Evolutionary conservation across 2,329 filamentous ascomycete species (phyloP), one percentile per base, ranked within the genome.

Genomic region (Parastagonospora avenae): DNA sequence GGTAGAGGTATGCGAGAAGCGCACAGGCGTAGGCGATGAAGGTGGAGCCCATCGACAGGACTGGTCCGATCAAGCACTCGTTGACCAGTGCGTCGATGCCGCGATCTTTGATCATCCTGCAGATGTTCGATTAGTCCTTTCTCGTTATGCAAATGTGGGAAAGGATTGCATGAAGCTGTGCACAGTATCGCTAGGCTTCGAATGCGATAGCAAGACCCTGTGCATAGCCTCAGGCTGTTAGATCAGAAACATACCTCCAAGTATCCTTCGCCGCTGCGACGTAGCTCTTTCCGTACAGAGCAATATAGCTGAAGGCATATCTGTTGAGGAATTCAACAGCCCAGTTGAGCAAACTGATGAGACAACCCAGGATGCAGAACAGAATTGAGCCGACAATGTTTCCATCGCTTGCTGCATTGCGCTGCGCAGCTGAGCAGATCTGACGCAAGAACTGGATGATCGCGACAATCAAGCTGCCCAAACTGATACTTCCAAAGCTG

Each of bases 241-340:
- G 19, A 15, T 8, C 8, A 42, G n/a, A 15, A 27, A 78, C 77
- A 65, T 71, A 83, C 77, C 62, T 85, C 90, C 91, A 96, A 0
- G 91, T 96, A 62, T 91, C 90, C 76, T 95, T 96, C 31, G 92
- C 92, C 0, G 92, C 90, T 1, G 85, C 81, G 47, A 97, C 83
- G 70, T 97, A 97, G 1, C 89, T 78, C 73, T 95, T 95, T 14
- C 93, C 93, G 69, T 97, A 97, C 0, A 97, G 80, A 0, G 93
- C 92, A 67, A 97, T 96, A 69, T 97, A 91, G 28, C 87, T 92
- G 74, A 95, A 96, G 1, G 92, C 92, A 62, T 95, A 96, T 62
- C 91, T 86, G 76, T 97, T 97, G 76, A 96, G 81, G 66, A 96
- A 94, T 58, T 91, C 82, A 1, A 94, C 85, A 0, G 88, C 88